phyloP scores from a whole-genome alignment of 495 filamentous ascomycete species.

The Sordaria brevicollis region DNA sequence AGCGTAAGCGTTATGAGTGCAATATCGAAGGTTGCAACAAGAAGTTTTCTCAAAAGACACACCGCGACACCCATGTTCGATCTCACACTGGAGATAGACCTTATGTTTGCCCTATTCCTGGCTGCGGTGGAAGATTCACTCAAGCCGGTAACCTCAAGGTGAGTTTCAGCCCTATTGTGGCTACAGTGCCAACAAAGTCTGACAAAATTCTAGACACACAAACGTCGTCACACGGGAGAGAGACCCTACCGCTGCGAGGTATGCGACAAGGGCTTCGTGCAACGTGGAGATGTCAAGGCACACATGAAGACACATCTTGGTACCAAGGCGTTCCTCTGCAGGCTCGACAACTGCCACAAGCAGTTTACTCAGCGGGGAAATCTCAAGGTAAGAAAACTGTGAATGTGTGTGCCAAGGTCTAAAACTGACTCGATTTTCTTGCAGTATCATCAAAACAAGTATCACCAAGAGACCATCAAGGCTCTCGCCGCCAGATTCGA shows the following conservation, averaged over 20 bases:
- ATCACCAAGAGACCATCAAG: conserved; percentile 63
- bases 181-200: background rate
- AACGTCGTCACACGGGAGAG: conserved; percentile 49
- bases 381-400: conserved; percentile 52
- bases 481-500: conserved; percentile 68
- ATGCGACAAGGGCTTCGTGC: conserved; percentile 81
- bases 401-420: background rate
- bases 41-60: conserved; percentile 84
- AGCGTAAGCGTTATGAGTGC: conserved; percentile 65
- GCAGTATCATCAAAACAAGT: conserved; percentile 91
- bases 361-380: conserved; percentile 84
- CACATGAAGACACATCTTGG: conserved; percentile 75
- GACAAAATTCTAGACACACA: conserved; percentile 13
- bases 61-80: conserved; percentile 82
- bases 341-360: conserved; percentile 72
- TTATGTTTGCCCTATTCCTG: conserved; percentile 64
- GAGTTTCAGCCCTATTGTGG: background rate
- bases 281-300: conserved; percentile 78
- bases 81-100: conserved; percentile 87
- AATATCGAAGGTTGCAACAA: conserved; percentile 66
- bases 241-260: conserved; percentile 74
- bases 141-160: conserved; percentile 89
- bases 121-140: conserved; percentile 77
- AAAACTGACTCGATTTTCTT: background rate
- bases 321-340: conserved; percentile 70